Percentiles rank a stretch among this genome's conserved stretches.
phyloP scores from a whole-genome alignment of 2,329 filamentous ascomycete species.

The Curvularia spicifera region DNA sequence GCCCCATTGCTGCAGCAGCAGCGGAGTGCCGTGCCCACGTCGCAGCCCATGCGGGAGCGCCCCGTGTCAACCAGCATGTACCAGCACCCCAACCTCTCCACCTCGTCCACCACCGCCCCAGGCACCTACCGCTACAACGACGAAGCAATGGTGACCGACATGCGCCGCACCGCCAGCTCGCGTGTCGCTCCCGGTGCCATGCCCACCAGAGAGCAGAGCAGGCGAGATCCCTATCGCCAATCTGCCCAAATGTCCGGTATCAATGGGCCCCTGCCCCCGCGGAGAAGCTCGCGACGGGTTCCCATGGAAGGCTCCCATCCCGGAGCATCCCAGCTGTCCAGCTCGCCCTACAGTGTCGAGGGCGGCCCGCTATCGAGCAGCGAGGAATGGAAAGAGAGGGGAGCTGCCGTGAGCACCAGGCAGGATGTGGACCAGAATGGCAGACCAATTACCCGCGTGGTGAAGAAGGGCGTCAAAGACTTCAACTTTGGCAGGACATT shows the following conservation, averaged over 20 bases:
- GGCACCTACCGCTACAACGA: slow-evolving; percentile 57
- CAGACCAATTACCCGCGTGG: slow-evolving; percentile 77
- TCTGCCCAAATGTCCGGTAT: slow-evolving; percentile 60
- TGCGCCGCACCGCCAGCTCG: slow-evolving; percentile 66
- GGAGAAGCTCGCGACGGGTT: slow-evolving; percentile 77
- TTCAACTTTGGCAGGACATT: slow-evolving; percentile 91
- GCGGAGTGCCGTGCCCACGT: slow-evolving; percentile 35
- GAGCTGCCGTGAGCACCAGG: slow-evolving; percentile 82
- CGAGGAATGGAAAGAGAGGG: slow-evolving; percentile 95
- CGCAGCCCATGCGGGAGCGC: slow-evolving; percentile 45
- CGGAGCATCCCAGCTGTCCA: slow-evolving; percentile 34
- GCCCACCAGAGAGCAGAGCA: slow-evolving; percentile 71
- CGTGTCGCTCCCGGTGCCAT: slow-evolving; percentile 66
- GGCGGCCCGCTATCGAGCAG: slow-evolving; percentile 68
- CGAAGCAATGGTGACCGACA: slow-evolving; percentile 46
- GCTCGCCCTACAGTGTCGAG: slow-evolving; percentile 60
- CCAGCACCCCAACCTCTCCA: slow-evolving; percentile 56
- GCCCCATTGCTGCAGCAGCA: slow-evolving; percentile 35
- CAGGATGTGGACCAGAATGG: slow-evolving; percentile 87
- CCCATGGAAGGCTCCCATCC: slow-evolving; percentile 55
- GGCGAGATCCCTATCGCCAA: slow-evolving; percentile 71
- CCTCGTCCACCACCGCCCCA: slow-evolving; percentile 51
- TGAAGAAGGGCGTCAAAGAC: slow-evolving; percentile 97
- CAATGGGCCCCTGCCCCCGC: slow-evolving; percentile 71
- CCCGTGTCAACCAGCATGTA: slow-evolving; percentile 57